Percentiles rank a stretch among this genome's conserved stretches.
Conservation (phyloP, 805 yeast genomes). For the Tetrapisispora iriomotensis region DNA sequence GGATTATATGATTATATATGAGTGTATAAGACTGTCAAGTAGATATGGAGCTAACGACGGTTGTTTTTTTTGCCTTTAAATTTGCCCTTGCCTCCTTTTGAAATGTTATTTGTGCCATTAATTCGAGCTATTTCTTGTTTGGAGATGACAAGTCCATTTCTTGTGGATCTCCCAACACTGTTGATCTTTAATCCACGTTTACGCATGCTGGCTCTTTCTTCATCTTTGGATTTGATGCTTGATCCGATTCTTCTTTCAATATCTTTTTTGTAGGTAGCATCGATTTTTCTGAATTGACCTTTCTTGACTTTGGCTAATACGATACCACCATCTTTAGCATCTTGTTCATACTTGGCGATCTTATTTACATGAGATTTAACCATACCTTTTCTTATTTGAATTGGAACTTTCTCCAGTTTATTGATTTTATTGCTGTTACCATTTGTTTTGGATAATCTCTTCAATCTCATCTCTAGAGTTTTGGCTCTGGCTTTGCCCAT, state of each 20-base stretch:
- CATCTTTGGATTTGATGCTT: constrained; percentile 43
- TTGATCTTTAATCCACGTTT: constrained; percentile 74
- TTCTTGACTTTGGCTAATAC: constrained; percentile 62
- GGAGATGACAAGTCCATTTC: constrained; percentile 68
- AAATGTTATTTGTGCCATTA: constrained; percentile 4
- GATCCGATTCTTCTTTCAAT: constrained; percentile 34
- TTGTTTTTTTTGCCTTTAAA: constrained; percentile 3
- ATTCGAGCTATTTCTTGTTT: constrained; percentile 47
- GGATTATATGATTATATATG: no score
- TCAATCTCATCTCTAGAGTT: constrained; percentile 50
- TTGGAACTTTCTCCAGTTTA: constrained; percentile 72
- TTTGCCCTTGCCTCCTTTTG: constrained; percentile 3
- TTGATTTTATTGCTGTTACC: constrained; percentile 30
- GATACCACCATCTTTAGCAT: constrained; percentile 86
- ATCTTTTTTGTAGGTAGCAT: constrained; percentile 33
- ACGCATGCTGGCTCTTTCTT: constrained; percentile 36
- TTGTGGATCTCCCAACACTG: constrained; percentile 65
- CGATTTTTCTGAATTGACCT: constrained; percentile 56
- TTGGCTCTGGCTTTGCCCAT: constrained; percentile 62
- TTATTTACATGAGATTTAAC: constrained; percentile 44
- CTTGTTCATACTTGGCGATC: constrained; percentile 51
- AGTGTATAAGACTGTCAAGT: no score
- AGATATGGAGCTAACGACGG: no score
- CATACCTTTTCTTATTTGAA: constrained; percentile 82
- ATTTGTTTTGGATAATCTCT: constrained; percentile 37